Evolutionary conservation across 805 yeast genomes (phyloP).

Genomic region (Starmera dryadoides): DNA sequence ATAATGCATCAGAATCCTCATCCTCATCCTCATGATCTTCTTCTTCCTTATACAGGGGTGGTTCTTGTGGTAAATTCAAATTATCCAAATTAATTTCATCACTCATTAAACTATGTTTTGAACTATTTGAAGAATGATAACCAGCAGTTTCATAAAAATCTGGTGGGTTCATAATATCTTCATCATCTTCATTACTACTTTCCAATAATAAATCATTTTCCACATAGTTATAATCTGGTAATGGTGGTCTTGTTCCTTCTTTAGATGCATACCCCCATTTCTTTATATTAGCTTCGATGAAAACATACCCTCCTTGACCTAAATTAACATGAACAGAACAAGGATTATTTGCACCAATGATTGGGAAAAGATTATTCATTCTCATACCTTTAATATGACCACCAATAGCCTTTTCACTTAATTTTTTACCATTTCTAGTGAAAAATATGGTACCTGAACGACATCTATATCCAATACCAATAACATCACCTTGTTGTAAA

Average conservation of each 20-base stretch:
- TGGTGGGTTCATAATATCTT: slow-evolving; percentile 18
- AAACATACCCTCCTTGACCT: slow-evolving; percentile 79
- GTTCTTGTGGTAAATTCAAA: slow-evolving; percentile 26
- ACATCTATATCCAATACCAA: slow-evolving; percentile 86
- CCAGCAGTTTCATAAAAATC: slow-evolving; percentile 20
- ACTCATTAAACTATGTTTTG: slow-evolving; percentile 13
- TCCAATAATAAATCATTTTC: slow-evolving; percentile 74
- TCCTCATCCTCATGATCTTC: slow-evolving; percentile 9
- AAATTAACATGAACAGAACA: slow-evolving; percentile 83
- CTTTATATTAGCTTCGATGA: slow-evolving; percentile 77
- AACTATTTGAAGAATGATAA: slow-evolving; percentile 20
- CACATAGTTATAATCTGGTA: slow-evolving; percentile 85
- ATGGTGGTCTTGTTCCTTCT: slow-evolving; percentile 84
- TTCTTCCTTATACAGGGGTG: slow-evolving; percentile 26
- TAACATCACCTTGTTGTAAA: slow-evolving; percentile 76
- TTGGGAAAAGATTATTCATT: slow-evolving; percentile 72
- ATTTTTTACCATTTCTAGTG: slow-evolving; percentile 89
- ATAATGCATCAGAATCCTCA: background rate
- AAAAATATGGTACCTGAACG: slow-evolving; percentile 83
- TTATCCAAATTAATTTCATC: slow-evolving; percentile 25
- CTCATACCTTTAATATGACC: slow-evolving; percentile 73
- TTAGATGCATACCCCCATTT: slow-evolving; percentile 83
- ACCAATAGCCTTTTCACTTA: slow-evolving; percentile 74
- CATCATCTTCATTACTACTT: slow-evolving; percentile 31
- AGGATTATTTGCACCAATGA: slow-evolving; percentile 76